Percentiles rank a stretch among this genome's conserved stretches.
Evolutionary conservation across 2,329 filamentous ascomycete species (phyloP).

Genomic region (Ophiostoma fasciatum): DNA sequence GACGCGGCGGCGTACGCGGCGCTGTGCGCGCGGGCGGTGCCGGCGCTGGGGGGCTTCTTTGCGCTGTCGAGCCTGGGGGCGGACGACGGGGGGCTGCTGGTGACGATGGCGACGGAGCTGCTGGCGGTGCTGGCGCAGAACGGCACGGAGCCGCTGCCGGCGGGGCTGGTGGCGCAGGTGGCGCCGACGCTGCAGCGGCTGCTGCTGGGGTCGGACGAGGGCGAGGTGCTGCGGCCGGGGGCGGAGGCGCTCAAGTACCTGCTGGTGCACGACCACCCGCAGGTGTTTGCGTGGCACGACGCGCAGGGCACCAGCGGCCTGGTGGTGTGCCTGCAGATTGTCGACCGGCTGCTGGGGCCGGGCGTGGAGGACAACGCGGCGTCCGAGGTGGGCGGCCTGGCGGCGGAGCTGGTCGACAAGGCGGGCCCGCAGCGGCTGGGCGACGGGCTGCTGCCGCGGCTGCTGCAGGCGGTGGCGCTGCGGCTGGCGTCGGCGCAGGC

Average conservation of each 20-base stretch:
- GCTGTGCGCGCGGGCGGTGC: conserved; percentile 74
- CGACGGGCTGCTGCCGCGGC: conserved; percentile 65
- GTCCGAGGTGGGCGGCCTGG: conserved; percentile 88
- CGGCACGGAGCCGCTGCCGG: conserved; percentile 70
- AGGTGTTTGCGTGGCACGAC: conserved; percentile 79
- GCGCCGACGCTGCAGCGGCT: conserved; percentile 79
- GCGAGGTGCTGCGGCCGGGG: conserved; percentile 73
- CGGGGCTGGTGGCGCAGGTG: conserved; percentile 69
- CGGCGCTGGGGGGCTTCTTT: conserved; percentile 76
- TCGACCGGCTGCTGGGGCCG: conserved; percentile 76
- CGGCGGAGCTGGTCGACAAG: conserved; percentile 89
- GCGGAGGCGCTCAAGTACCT: conserved; percentile 82
- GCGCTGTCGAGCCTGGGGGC: conserved; percentile 76
- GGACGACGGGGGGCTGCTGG: conserved; percentile 68
- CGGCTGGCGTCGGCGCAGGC: conserved; percentile 70
- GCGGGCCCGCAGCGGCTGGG: conserved; percentile 83
- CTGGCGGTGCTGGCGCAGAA: conserved; percentile 69
- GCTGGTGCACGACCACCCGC: conserved; percentile 75
- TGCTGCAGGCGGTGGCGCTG: conserved; percentile 77
- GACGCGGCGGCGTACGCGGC: conserved; percentile 56
- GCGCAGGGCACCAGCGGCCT: conserved; percentile 66
- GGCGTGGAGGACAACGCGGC: conserved; percentile 84
- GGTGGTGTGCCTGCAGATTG: conserved; percentile 78
- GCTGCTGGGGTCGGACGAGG: conserved; percentile 71
- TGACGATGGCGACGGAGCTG: conserved; percentile 73